These are phyloP conservation scores for Solanum medicagineum DNA, from an alignment of 257 asterid genomes.

Conservation along the genomic window DNA sequence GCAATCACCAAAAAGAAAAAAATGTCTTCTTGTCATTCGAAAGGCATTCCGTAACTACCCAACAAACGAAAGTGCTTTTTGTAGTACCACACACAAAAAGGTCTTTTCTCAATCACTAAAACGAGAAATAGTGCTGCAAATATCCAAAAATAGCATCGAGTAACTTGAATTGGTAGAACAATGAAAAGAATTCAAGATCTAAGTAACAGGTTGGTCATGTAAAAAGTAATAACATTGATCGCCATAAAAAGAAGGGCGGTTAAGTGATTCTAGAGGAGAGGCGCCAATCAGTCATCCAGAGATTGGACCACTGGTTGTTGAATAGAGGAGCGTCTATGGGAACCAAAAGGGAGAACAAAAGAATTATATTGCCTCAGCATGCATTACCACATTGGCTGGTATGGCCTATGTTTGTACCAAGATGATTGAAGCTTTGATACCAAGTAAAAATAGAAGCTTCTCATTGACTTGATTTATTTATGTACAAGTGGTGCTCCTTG, in stretches of 20 bases:
- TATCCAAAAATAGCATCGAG: background rate
- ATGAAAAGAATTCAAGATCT: background rate
- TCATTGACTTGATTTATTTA: background rate
- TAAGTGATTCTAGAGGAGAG: background rate
- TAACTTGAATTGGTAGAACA: background rate
- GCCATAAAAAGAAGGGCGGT: background rate
- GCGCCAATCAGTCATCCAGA: background rate
- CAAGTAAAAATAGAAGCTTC: background rate
- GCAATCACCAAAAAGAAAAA: background rate
- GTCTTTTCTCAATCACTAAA: background rate
- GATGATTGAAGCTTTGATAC: background rate
- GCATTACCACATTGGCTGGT: background rate
- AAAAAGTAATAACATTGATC: background rate
- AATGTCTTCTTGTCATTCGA: background rate
- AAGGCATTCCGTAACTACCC: background rate
- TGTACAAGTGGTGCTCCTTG: background rate
- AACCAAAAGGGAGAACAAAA: background rate
- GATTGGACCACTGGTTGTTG: background rate
- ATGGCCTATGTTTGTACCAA: background rate
- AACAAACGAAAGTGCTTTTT: background rate
- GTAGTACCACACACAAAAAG: background rate
- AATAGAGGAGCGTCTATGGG: background rate
- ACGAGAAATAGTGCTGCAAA: background rate
- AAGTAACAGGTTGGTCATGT: background rate
- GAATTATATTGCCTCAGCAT: background rate